Base-by-base conservation (phyloP, 2,329 filamentous ascomycete genomes). In the Verticillium isaacii region DNA sequence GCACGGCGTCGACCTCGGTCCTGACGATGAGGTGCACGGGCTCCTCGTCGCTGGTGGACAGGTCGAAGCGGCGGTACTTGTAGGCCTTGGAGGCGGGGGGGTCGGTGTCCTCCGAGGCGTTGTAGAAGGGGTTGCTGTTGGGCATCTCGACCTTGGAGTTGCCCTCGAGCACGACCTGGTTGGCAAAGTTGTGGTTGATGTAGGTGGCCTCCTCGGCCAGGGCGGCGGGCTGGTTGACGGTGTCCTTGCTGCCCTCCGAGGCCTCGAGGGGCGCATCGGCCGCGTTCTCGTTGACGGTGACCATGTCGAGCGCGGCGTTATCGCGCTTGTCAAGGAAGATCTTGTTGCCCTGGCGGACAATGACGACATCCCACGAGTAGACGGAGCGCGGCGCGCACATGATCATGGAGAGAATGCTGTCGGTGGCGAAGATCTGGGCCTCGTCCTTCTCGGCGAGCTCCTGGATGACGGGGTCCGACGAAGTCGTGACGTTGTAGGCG, bases 121-220 rank as follows among this genome's bases (percentile, higher is more conserved):
- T 96, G 85, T 99, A 97, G 87, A 99, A 99, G 72, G 95, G 95
- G 81, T 98, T 97, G 74, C 91, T 88, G 80, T 97, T 84, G 63
- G 87, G 73, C 88, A 98, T 95, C 69, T 91, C 86, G 67, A 93
- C 83, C 83, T 95, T 96, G 65, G 81, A 84, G 66, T 92, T 86
- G 68, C 84, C 90, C 82, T 99, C 95, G 70, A 87, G 78, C 68
- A 99, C 93, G 59, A 96, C 92, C 82, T 99, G 95, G 78, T 96
- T 92, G 69, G 92, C 91, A 77, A 99, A 99, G 83, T 98, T 96
- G 85, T 98, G 95, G 87, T 99, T 99, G 86, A 99, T 99, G 82
- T 97, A 96, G 59, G 95, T 99, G 61, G 95, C 95, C 80, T 99
- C 95, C 77, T 97, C 90, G 72, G 96, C 94, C 62, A 99, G 88